Percentiles rank a stretch among this genome's conserved stretches.
These are phyloP conservation scores for Ogataea sp. DNA, from an alignment of 805 yeast species.

Conservation along the genomic window DNA sequence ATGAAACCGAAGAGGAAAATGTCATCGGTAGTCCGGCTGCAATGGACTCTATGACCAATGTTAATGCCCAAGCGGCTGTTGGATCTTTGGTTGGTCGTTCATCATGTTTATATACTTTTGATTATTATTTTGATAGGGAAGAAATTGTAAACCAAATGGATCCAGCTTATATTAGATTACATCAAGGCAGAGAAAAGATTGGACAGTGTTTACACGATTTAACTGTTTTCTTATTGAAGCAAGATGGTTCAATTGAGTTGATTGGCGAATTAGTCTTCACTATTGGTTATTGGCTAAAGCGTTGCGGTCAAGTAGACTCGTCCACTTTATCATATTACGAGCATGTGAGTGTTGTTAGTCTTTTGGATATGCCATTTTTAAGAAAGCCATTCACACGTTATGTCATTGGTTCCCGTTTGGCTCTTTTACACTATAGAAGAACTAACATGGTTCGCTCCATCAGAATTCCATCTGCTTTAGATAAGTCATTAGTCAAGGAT, in stretches of 20 bases:
- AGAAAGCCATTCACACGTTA: constrained; percentile 71
- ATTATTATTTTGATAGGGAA: constrained; percentile 20
- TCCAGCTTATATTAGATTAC: constrained; percentile 43
- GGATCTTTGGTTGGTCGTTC: constrained; percentile 26
- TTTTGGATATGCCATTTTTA: constrained; percentile 56
- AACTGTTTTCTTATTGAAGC: constrained; percentile 35
- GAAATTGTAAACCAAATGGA: constrained; percentile 19
- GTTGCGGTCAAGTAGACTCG: constrained; percentile 22
- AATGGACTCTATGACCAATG: constrained; percentile 3
- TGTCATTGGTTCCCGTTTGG: constrained; percentile 66
- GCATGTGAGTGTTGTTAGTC: constrained; percentile 29
- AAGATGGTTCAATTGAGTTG: constrained; percentile 56
- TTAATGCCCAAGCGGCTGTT: constrained; percentile 38
- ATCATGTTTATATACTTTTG: constrained; percentile 18
- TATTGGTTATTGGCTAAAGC: constrained; percentile 52
- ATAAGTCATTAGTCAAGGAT: constrained; percentile 54
- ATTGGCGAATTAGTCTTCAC: constrained; percentile 56
- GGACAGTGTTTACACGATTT: constrained; percentile 50
- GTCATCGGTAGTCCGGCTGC: background rate
- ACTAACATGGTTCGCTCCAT: constrained; percentile 64
- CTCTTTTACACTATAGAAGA: constrained; percentile 68
- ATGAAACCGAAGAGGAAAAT: constrained; percentile 10
- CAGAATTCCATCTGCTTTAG: constrained; percentile 60
- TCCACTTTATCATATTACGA: constrained; percentile 21
- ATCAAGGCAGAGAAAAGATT: constrained; percentile 48